phyloP scores from a whole-genome alignment of 2,329 filamentous ascomycete species.

The Arthrobotrys megalospora region DNA sequence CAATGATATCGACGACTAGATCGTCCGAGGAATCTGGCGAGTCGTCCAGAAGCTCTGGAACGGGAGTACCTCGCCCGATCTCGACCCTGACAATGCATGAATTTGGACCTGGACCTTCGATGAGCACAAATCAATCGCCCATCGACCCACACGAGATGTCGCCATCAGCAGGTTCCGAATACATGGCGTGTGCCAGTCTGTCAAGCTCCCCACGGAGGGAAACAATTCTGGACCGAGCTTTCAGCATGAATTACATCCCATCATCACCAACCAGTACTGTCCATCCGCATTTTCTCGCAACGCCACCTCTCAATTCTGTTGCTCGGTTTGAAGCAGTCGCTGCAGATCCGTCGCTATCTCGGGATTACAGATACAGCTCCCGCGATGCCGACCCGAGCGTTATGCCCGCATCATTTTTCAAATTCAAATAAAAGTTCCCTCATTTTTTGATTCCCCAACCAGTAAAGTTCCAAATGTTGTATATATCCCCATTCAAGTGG shows the following conservation, averaged over 20 bases:
- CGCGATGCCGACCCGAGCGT: conserved; percentile 53
- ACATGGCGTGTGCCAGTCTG: conserved; percentile 50
- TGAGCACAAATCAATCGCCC: conserved; percentile 51
- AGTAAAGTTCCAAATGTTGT: conserved; percentile 1
- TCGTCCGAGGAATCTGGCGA: conserved; percentile 55
- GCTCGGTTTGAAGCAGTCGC: conserved; percentile 57
- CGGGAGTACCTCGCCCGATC: conserved; percentile 46
- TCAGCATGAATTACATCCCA: conserved; percentile 61
- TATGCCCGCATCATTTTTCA: conserved; percentile 59
- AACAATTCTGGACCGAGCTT: conserved; percentile 58
- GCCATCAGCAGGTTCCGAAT: conserved; percentile 46
- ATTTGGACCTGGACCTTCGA: conserved; percentile 28
- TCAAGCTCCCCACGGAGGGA: conserved; percentile 55
- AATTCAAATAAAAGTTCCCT: conserved; percentile 34
- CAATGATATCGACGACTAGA: conserved; percentile 40
- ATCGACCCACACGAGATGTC: conserved; percentile 48
- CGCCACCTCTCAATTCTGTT: conserved; percentile 45
- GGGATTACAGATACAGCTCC: conserved; percentile 35
- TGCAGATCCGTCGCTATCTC: conserved; percentile 20
- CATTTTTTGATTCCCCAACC: neutral
- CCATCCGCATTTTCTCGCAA: conserved; percentile 30
- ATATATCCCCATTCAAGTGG: conserved; percentile 17
- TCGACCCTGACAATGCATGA: conserved; percentile 57
- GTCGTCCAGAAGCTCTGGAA: conserved; percentile 41
- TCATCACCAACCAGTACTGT: conserved; percentile 44